Base-by-base conservation (phyloP, 805 yeast species). In the Grigorovia yakushimaensis region DNA sequence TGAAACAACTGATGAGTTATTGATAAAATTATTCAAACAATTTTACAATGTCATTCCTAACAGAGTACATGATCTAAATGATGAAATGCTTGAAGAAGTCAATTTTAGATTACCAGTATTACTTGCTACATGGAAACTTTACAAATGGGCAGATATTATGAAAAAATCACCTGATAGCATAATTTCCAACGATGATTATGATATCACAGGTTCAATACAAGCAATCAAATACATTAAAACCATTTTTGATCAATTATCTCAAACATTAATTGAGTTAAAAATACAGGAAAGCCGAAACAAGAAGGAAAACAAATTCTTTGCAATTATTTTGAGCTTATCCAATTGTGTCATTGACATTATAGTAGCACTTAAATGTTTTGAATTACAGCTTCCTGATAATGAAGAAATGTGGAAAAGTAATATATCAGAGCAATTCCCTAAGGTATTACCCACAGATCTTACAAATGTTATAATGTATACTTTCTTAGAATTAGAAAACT, bases 71-170 rank as follows among this genome's bases (percentile, higher is more conserved):
- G 18, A 27, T 11, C 41, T 52, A 18, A 46, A 54, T 30, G 20
- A 23, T 3, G 55, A 54, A 5, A 46, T 56, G 9, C 30, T 53
- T 2, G 27, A 44, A 23, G 46, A 48, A n/a, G 47, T 60, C 18
- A 51, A 60, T 47, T 59, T 63, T 40, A 62, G 54, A 43, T 22
- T 63, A 35, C 49, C 64, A 19, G 54, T 59, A 1, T 40, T 61
- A 20, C 38, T 58, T 11, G 57, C 53, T 15, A 51, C 62, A 8
- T 60, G 67, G 65, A 53, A 58, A 42, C 43, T 63, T 39, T 60
- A 61, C 38, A 55, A 53, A 43, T 64, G 67, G 67, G 49, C 51
- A 2, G 58, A 56, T 13, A 51, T 59, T 19, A 42, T 62, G 10
- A 51, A 53, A 21, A 51, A 47, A 9, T 22, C 47, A 5, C 37